phyloP scores from a whole-genome alignment of 208 protist species.

The Acanthamoeba sp. region DNA sequence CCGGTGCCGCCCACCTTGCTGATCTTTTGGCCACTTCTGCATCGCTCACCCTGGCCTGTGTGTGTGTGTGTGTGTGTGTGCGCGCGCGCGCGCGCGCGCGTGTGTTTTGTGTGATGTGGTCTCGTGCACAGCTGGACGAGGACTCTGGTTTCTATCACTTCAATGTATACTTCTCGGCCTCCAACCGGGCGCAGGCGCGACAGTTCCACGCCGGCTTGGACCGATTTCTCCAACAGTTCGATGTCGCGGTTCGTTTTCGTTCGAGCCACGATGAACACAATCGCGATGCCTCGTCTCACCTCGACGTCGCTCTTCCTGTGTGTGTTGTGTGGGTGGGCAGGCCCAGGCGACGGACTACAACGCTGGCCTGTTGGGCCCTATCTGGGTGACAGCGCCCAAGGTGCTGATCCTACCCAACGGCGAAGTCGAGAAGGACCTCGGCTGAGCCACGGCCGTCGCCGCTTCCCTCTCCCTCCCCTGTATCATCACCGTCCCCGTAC shows the following conservation, averaged over 20 bases:
- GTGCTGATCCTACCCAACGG: slow-evolving; percentile 3
- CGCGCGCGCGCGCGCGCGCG: no score
- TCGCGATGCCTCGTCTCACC: no score
- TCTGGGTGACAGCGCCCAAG: slow-evolving; percentile 29
- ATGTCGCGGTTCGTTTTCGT: background rate
- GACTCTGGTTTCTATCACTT: slow-evolving; percentile 36
- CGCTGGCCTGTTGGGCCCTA: slow-evolving; percentile 5
- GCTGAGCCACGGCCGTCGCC: background rate
- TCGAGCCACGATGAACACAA: no score
- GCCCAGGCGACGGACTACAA: slow-evolving; percentile 5
- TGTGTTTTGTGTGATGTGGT: background rate
- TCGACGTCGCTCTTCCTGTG: no score
- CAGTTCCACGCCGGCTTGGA: slow-evolving; percentile 8
- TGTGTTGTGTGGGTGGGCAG: background rate
- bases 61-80: no score
- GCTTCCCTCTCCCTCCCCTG: background rate
- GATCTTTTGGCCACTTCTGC: no score
- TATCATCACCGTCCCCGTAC: background rate
- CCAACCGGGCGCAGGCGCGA: slow-evolving; percentile 22
- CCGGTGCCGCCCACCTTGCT: background rate
- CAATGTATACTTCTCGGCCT: slow-evolving; percentile 29
- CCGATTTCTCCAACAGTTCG: slow-evolving; percentile 51
- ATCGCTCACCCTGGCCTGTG: no score
- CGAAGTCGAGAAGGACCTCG: background rate
- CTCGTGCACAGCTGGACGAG: background rate